Percentiles rank a stretch among this genome's conserved stretches.
Conservation (phyloP, 345 rosid species). For the Viola odorata region DNA sequence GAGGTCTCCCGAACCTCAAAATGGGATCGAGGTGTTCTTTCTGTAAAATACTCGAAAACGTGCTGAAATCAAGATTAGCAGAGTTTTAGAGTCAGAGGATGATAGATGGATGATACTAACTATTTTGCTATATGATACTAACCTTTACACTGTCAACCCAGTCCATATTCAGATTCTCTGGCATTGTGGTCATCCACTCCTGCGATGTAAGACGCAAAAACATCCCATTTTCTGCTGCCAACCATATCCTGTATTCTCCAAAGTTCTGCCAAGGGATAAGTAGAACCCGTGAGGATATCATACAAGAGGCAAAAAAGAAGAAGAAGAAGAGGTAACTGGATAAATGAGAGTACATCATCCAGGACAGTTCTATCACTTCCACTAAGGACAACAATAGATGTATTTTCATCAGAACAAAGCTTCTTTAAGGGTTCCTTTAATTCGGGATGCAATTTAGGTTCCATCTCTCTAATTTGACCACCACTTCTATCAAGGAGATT, state of each 20-base stretch:
- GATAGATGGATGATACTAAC: conserved; percentile 8
- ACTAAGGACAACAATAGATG: conserved; percentile 46
- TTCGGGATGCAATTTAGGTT: conserved; percentile 37
- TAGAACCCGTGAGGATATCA: conserved; percentile 3
- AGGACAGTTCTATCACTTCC: conserved; percentile 51
- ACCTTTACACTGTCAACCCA: conserved; percentile 66
- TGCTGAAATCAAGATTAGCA: conserved; percentile 39
- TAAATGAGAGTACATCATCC: conserved; percentile 35
- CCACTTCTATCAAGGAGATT: conserved; percentile 35
- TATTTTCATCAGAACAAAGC: conserved; percentile 40
- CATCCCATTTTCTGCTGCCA: conserved; percentile 67
- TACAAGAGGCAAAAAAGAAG: conserved; percentile 3
- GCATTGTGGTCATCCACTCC: conserved; percentile 66
- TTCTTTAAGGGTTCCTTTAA: conserved; percentile 36
- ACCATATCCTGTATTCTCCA: conserved; percentile 48
- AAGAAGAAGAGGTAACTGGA: background rate
- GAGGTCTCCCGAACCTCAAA: conserved; percentile 57
- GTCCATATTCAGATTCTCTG: conserved; percentile 50
- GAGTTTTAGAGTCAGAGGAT: conserved; percentile 14
- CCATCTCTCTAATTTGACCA: conserved; percentile 48
- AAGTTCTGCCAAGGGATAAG: conserved; percentile 38
- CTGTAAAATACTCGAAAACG: conserved; percentile 55
- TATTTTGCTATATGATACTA: conserved; percentile 4
- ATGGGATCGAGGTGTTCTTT: conserved; percentile 57
- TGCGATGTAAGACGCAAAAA: conserved; percentile 38